Evolutionary conservation across 2,329 filamentous ascomycete genomes (phyloP), one percentile per base, ranked within the genome.

Genomic region (Talaromyces sp.): DNA sequence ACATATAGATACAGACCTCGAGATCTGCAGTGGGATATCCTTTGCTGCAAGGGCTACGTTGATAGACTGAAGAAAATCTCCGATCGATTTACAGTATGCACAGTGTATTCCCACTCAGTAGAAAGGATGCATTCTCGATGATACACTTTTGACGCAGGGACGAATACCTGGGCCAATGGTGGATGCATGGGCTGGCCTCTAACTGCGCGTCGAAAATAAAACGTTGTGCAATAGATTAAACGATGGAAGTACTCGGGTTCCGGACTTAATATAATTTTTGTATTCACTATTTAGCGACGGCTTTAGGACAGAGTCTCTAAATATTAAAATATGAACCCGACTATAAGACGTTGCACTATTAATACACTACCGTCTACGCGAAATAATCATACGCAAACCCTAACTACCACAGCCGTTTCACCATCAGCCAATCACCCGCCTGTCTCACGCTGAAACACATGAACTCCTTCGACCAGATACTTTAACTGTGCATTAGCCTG

Each of bases 361-460:
- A 31, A 41, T 10, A 41, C 22, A 22, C 11, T 41, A 41, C 27
- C 2, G 7, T 41, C 19, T 11, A 43, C 6, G 47, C 47, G 41
- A 45, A n/a, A 45, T 45, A 22, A 13, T 13, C 13, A 37, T 37
- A 37, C 24, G 19, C 16, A 59, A 59, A 59, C 37, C 56, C 56
- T 45, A 59, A 59, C 14, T 57, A n/a, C 11, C 7, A 27, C 48
- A 22, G 59, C 41, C 27, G 64, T 65, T 65, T 65, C 64, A 65
- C 47, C 59, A 62, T 45, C 50, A 62, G 60, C 60, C 60, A 63
- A 63, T 63, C 60, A 27, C 41, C 37, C 39, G 60, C 13, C 19
- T 54, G 60, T 63, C 60, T 63, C 60, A 56, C 48, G 47, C 39
- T 62, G 60, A 63, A 54, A 63, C 60, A 43, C 60, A 47, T 8